Evolutionary conservation across 2,329 filamentous ascomycete genomes (phyloP).

Genomic region (Escovopsis sp.): DNA sequence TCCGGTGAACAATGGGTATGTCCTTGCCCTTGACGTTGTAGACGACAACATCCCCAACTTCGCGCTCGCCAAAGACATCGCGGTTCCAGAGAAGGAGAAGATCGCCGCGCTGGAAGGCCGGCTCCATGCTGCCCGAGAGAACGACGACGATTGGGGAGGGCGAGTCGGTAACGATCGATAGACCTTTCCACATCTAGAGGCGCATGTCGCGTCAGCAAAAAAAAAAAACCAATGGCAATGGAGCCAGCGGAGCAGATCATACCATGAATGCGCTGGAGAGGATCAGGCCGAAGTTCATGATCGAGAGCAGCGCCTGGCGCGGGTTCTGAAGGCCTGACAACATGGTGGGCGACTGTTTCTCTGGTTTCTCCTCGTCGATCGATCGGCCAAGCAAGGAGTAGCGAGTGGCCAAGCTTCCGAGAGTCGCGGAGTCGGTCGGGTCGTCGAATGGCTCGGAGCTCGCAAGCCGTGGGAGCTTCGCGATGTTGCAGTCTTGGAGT

Average conservation of each 20-base stretch:
- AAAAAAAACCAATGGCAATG: too few species aligned
- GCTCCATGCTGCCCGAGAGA: constrained; percentile 74
- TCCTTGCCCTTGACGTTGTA: constrained; percentile 84
- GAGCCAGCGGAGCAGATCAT: not conserved
- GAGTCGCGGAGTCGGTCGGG: too few species aligned
- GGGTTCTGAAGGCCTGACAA: constrained; percentile 56
- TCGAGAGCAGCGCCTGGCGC: constrained; percentile 65
- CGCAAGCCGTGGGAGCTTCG: not conserved
- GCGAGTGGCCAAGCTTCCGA: too few species aligned
- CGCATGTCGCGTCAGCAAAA: constrained; percentile 1
- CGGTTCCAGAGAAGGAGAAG: constrained; percentile 66
- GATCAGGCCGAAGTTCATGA: constrained; percentile 83
- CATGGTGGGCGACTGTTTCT: constrained; percentile 31
- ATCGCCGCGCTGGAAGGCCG: constrained; percentile 66
- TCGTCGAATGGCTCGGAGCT: not conserved
- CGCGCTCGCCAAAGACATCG: constrained; percentile 39
- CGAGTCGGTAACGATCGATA: constrained; percentile 64
- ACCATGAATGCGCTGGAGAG: constrained; percentile 87
- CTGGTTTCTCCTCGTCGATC: not conserved
- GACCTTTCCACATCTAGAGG: constrained; percentile 65
- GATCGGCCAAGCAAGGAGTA: not conserved
- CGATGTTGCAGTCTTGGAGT: not conserved
- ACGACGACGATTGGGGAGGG: constrained; percentile 70
- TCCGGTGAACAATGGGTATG: constrained; percentile 91
- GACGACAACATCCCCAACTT: constrained; percentile 44